phyloP scores from a whole-genome alignment of 495 filamentous ascomycete genomes.

The Poronia punctata region DNA sequence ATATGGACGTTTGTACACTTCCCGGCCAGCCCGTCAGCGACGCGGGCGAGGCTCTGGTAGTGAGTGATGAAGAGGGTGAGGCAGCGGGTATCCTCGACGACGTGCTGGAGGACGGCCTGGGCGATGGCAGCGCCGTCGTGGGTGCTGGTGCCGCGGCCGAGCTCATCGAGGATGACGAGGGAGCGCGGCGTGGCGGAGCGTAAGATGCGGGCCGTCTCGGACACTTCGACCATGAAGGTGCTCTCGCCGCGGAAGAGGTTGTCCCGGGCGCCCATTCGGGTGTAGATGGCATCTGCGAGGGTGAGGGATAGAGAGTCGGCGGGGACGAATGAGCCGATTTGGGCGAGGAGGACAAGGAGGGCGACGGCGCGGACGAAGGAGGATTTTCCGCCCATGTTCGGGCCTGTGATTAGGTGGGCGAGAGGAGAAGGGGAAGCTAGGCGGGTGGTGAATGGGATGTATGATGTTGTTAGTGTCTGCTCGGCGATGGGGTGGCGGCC shows the following conservation, averaged over 20 bases:
- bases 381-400: slow-evolving; percentile 98
- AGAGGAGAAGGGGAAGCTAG: slow-evolving; percentile 55
- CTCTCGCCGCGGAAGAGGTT: slow-evolving; percentile 93
- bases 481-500: slow-evolving; percentile 97
- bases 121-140: slow-evolving; percentile 97
- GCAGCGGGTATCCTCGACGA: slow-evolving; percentile 66
- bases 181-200: slow-evolving; percentile 75
- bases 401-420: slow-evolving; percentile 85
- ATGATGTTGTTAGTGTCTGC: slow-evolving; percentile 74
- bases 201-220: slow-evolving; percentile 84
- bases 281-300: slow-evolving; percentile 86
- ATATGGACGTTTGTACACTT: slow-evolving; percentile 75
- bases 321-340: slow-evolving; percentile 92
- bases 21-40: slow-evolving; percentile 58
- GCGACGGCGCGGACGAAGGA: slow-evolving; percentile 90
- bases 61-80: slow-evolving; percentile 94
- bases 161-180: slow-evolving; percentile 89
- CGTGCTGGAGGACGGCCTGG: slow-evolving; percentile 77
- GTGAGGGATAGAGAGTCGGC: slow-evolving; percentile 67
- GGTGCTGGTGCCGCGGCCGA: slow-evolving; percentile 86
- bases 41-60: slow-evolving; percentile 75
- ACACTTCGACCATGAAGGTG: slow-evolving; percentile 97
- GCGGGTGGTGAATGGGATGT: slow-evolving; percentile 85
- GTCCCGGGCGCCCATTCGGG: slow-evolving; percentile 93
- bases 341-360: slow-evolving; percentile 86